Conservation (phyloP, 768 basidiomycete genomes). For the Psilocybe cyanescens region DNA sequence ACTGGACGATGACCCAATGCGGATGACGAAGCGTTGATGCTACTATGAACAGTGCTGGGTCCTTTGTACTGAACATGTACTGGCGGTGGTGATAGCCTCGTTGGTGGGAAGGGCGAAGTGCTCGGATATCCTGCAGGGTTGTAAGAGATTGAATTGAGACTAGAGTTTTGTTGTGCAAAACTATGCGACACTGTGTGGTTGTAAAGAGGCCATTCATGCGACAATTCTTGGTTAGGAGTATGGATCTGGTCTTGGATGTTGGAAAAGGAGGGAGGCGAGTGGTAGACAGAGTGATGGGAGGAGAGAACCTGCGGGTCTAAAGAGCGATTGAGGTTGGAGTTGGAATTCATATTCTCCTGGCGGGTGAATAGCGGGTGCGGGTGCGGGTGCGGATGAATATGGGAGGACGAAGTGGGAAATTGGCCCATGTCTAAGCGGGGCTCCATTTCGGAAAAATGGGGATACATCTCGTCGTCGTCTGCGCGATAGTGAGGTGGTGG, state of each 20-base stretch:
- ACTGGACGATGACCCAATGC: constrained; percentile 26
- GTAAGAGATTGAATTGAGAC: constrained; percentile 19
- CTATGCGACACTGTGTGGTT: constrained; percentile 20
- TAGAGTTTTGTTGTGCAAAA: constrained; percentile 18
- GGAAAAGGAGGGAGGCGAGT: constrained; percentile 20
- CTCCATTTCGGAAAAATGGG: constrained; percentile 26
- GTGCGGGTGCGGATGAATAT: constrained; percentile 26
- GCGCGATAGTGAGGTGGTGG: neutral
- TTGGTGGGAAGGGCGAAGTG: constrained; percentile 33
- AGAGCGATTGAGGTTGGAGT: constrained; percentile 19
- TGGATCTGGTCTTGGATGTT: constrained; percentile 13
- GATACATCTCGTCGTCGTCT: constrained; percentile 17
- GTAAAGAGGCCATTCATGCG: constrained; percentile 32
- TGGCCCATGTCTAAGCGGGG: constrained; percentile 19
- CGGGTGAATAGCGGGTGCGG: constrained; percentile 27
- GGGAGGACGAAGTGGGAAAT: constrained; percentile 25
- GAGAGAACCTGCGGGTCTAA: constrained; percentile 27
- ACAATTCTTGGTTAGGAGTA: constrained; percentile 12
- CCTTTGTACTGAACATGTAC: constrained; percentile 22
- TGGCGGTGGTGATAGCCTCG: constrained; percentile 32
- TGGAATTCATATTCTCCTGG: constrained; percentile 25
- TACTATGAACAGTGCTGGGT: neutral
- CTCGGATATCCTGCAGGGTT: constrained; percentile 24
- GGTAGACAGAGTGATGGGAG: constrained; percentile 24
- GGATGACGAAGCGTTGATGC: neutral